Evolutionary conservation across 768 basidiomycete genomes (phyloP).

Genomic region (Tricholomella constricta): DNA sequence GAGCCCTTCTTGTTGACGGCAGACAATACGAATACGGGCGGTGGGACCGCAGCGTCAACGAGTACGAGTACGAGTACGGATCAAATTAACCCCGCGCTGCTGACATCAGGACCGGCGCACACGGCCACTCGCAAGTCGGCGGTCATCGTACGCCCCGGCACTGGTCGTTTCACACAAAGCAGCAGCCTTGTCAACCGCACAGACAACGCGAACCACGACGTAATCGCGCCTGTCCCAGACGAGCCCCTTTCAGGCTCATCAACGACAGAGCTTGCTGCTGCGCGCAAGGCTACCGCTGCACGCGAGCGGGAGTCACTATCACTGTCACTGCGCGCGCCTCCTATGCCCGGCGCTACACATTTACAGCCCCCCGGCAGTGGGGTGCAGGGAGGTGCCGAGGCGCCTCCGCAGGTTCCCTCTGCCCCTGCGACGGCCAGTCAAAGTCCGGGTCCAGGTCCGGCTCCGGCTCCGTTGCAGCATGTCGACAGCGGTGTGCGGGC

Average conservation of each 20-base stretch:
- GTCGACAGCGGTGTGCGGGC: slow-evolving; percentile 31
- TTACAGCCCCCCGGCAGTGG: too few species aligned
- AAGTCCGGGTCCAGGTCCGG: background rate
- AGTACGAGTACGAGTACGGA: too few species aligned
- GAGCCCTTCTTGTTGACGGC: slow-evolving; percentile 14
- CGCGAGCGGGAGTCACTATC: background rate
- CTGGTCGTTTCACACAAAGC: slow-evolving; percentile 5
- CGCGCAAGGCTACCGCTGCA: background rate
- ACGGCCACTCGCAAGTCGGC: slow-evolving; percentile 10
- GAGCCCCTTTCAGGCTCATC: slow-evolving; percentile 5
- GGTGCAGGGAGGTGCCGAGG: background rate
- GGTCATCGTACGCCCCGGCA: background rate
- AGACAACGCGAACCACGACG: background rate
- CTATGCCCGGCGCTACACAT: too few species aligned
- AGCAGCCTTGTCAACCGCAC: slow-evolving; percentile 9
- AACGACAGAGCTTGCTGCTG: background rate
- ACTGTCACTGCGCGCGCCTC: background rate
- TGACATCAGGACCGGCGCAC: slow-evolving; percentile 2
- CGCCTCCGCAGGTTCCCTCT: background rate
- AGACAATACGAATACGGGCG: too few species aligned
- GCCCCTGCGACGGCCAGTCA: background rate
- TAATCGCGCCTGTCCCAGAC: background rate
- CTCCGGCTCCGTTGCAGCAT: slow-evolving; percentile 20
- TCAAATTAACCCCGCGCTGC: slow-evolving; percentile 1
- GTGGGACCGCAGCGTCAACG: background rate